Evolutionary conservation across 805 yeast genomes (phyloP), one percentile per base, ranked within the genome.

Genomic region (Tetrapisispora taiwanensis): DNA sequence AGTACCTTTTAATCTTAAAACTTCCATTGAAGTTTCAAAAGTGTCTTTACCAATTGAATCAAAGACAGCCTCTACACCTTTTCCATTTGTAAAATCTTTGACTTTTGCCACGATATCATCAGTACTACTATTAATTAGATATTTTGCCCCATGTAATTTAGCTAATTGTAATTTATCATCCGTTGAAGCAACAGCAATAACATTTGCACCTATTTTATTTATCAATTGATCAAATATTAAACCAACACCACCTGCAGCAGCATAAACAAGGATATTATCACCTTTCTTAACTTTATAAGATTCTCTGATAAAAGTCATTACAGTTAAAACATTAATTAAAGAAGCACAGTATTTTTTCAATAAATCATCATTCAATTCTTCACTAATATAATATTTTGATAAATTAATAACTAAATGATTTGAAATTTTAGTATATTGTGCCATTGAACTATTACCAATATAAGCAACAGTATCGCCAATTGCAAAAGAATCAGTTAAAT

Each of bases 221-320:
- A 82, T 63, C 63, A 88, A 66, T 61, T 88, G 95, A 41, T 72
- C 69, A 43, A 87, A 66, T 17, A 85, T 52, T 42, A 76, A 72
- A 5, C 97, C 97, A 41, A 85, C 90, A 45, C 97, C 96, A 38
- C 97, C 97, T 3, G 97, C 96, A 7, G 95, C 95, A 4, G 97
- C 97, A 68, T 88, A 86, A 22, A 86, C 79, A 39, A 89, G 70
- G 36, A 84, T 74, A 52, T 65, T 73, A 46, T 90, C 96, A 43
- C 78, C 89, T 58, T 74, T 68, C 53, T 84, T 60, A 33, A 85
- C 83, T 1, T 70, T 55, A 56, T 84, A 77, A 1, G 92, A 75
- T 49, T 84, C 87, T 31, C 71, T 66, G 39, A 78, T 66, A 47
- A 89, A 78, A 1, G 90, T 74, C 53, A 83, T 63, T 1, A 90